phyloP scores from a whole-genome alignment of 2,329 filamentous ascomycete species.

The Aspergillus melleus region DNA sequence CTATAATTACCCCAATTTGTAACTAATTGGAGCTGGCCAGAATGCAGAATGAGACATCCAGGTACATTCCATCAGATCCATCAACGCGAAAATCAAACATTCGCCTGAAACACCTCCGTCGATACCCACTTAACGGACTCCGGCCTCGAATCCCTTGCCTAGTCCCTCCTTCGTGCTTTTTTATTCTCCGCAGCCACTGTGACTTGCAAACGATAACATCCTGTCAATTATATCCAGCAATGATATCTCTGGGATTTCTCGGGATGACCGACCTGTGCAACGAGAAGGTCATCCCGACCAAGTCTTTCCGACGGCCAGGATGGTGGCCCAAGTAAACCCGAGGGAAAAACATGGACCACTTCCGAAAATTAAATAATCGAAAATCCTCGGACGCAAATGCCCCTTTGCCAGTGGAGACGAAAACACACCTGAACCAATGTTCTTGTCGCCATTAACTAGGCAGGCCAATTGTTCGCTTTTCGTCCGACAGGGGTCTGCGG shows the following conservation, averaged over 20 bases:
- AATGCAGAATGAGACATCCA: background rate
- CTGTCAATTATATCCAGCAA: background rate
- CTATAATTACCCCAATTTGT: too few relatives aligned
- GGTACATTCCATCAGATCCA: background rate
- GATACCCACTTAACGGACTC: background rate
- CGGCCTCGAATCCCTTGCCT: background rate
- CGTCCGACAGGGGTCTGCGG: too few relatives aligned
- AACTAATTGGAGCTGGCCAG: too few relatives aligned
- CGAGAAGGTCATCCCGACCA: slow-evolving; percentile 1
- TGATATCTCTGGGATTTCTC: background rate
- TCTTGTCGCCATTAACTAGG: background rate
- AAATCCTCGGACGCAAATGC: background rate
- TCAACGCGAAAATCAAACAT: background rate
- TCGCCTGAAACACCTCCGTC: background rate
- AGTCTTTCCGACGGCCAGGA: background rate
- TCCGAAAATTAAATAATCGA: background rate
- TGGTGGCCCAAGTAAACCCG: background rate
- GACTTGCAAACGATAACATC: background rate
- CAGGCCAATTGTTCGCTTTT: background rate
- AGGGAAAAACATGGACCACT: background rate
- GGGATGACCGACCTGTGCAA: background rate
- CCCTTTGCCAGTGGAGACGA: background rate
- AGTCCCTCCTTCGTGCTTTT: background rate
- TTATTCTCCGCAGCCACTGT: background rate
- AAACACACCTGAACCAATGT: background rate